phyloP scores from a whole-genome alignment of 495 filamentous ascomycete species.

The Penicillium dipodomyicola region DNA sequence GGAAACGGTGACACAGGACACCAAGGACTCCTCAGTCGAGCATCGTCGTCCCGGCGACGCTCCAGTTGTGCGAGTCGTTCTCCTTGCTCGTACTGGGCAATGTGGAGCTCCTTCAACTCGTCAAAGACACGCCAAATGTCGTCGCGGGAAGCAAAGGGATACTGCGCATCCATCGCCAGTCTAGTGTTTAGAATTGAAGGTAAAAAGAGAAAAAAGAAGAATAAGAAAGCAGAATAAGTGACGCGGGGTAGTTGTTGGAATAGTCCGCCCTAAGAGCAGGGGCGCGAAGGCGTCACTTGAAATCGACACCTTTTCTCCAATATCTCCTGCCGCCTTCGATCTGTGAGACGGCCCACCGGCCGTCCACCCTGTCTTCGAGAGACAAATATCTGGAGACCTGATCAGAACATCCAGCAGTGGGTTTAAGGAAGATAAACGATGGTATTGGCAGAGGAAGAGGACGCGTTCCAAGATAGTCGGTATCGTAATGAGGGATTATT shows the following conservation, averaged over 20 bases:
- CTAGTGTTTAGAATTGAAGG: neutral
- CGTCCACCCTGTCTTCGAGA: conserved; percentile 40
- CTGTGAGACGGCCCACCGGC: conserved; percentile 48
- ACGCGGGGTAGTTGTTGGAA: neutral
- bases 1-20: conserved; percentile 77
- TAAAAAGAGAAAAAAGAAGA: neutral
- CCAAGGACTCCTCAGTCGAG: conserved; percentile 82
- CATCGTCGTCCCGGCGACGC: conserved; percentile 78
- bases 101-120: conserved; percentile 79
- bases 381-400: conserved; percentile 19
- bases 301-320: conserved; percentile 10
- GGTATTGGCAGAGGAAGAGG: neutral
- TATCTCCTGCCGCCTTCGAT: conserved; percentile 38
- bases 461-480: neutral
- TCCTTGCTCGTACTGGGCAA: conserved; percentile 74
- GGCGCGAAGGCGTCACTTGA: neutral
- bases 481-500: neutral
- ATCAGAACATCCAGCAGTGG: conserved; percentile 20
- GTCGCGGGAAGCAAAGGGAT: conserved; percentile 62
- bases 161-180: conserved; percentile 62
- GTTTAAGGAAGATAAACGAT: neutral
- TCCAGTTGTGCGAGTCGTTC: conserved; percentile 78
- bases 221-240: conserved; percentile 1
- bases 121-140: conserved; percentile 85
- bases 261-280: neutral